A percentile compares a stretch with the other conserved stretches of the same genome.
phyloP scores from a whole-genome alignment of 768 basidiomycete species.

The Boletus vinaceobasis region DNA sequence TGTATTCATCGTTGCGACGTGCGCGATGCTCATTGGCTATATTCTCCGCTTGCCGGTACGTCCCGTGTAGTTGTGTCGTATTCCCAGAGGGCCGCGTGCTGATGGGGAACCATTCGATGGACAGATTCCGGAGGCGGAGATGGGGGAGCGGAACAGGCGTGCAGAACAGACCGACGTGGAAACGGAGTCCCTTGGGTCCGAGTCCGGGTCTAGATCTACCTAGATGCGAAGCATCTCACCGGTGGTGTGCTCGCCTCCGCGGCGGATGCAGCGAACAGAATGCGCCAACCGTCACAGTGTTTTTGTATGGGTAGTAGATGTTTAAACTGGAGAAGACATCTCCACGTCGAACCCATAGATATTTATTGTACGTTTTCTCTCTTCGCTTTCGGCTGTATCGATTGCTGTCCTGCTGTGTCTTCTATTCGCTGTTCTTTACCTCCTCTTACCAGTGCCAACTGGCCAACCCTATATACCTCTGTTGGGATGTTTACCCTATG shows the following conservation, averaged over 20 bases:
- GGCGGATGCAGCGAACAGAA: not conserved
- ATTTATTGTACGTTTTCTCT: not conserved
- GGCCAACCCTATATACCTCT: no score
- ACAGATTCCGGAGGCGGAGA: slow-evolving; percentile 3
- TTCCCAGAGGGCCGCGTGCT: not conserved
- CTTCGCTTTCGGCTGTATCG: not conserved
- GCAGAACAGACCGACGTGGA: not conserved
- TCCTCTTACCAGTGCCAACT: no score
- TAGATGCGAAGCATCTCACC: not conserved
- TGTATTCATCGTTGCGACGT: slow-evolving; percentile 9
- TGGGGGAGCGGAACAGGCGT: not conserved
- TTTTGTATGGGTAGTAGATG: not conserved
- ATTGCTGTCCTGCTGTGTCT: no score
- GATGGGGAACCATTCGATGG: no score
- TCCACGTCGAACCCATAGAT: not conserved
- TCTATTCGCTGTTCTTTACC: no score
- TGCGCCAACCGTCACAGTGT: not conserved
- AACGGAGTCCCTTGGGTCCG: not conserved
- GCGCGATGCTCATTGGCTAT: slow-evolving; percentile 1
- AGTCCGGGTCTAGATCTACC: not conserved
- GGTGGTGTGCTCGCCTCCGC: no score
- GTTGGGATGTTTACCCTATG: not conserved
- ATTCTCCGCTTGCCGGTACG: slow-evolving; percentile 8
- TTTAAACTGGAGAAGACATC: not conserved
- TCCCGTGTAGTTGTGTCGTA: not conserved